Percentiles rank a stretch among this genome's conserved stretches.
Conservation (phyloP, 2,329 filamentous ascomycete genomes). For the Phialemoniopsis sp. region DNA sequence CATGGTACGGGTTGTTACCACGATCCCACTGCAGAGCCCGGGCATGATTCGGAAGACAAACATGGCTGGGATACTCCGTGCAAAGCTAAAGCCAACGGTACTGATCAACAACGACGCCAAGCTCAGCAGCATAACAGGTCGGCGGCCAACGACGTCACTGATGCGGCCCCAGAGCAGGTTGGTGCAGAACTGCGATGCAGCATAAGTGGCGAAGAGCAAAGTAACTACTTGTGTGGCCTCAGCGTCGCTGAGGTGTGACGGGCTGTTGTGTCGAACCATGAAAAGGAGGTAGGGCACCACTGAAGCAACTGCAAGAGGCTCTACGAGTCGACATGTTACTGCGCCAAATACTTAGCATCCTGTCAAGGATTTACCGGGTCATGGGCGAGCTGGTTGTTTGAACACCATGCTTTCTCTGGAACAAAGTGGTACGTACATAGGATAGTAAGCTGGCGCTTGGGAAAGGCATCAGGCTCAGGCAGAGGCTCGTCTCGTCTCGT, state of each 20-base stretch:
- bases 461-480: too few species aligned
- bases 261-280: slow-evolving; percentile 3
- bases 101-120: slow-evolving; percentile 2
- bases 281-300: slow-evolving; percentile 7
- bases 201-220: slow-evolving; percentile 5
- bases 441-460: too few species aligned
- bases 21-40: slow-evolving; percentile 8
- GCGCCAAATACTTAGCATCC: too few species aligned
- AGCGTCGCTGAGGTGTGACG: slow-evolving; percentile 2
- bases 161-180: slow-evolving; percentile 7
- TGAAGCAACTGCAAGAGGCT: slow-evolving; percentile 8
- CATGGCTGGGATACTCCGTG: slow-evolving; percentile 1
- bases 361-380: too few species aligned
- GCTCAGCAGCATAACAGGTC: slow-evolving; percentile 7
- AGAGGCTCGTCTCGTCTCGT: too few species aligned
- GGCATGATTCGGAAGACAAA: slow-evolving; percentile 6
- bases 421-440: too few species aligned
- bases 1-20: slow-evolving; percentile 8
- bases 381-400: too few species aligned
- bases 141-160: slow-evolving; percentile 7
- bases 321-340: slow-evolving; percentile 8
- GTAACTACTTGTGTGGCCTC: slow-evolving; percentile 5
- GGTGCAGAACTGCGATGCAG: slow-evolving; percentile 5
- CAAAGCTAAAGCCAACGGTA: slow-evolving; percentile 5
- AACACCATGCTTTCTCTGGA: too few species aligned